These are phyloP conservation scores for Phytophthora cactorum DNA, from an alignment of 352 stramenopile species.

Conservation along the genomic window DNA sequence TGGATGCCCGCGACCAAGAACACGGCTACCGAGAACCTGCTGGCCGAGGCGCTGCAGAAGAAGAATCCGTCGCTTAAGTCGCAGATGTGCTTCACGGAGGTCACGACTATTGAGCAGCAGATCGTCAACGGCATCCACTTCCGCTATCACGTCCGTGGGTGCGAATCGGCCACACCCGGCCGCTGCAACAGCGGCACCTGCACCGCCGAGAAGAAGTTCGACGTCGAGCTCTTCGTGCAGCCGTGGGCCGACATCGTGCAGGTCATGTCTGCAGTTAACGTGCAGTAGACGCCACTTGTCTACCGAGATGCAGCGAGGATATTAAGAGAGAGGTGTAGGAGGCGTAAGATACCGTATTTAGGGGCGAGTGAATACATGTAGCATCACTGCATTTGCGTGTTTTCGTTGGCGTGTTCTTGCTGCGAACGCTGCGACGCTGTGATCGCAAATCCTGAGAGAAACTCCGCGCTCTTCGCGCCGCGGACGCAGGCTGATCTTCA, in stretches of 20 bases:
- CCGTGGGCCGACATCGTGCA: slow-evolving; percentile 51
- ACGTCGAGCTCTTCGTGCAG: slow-evolving; percentile 58
- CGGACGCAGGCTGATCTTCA: not conserved
- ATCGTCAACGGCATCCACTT: slow-evolving; percentile 74
- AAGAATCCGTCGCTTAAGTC: slow-evolving; percentile 20
- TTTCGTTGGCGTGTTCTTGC: not conserved
- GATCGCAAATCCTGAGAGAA: slow-evolving; percentile 30
- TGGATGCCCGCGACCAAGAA: slow-evolving; percentile 50
- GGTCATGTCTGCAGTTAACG: slow-evolving; percentile 42
- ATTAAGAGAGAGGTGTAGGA: not conserved
- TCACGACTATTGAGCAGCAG: slow-evolving; percentile 58
- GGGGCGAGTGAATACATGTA: slow-evolving; percentile 15
- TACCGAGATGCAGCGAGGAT: not conserved
- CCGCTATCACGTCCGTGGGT: slow-evolving; percentile 57
- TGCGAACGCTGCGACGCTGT: slow-evolving; percentile 3
- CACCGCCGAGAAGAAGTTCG: slow-evolving; percentile 33
- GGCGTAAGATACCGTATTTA: slow-evolving; percentile 29
- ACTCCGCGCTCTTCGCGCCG: not conserved
- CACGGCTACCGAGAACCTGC: slow-evolving; percentile 36
- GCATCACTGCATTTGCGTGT: slow-evolving; percentile 9
- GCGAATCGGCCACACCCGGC: slow-evolving; percentile 31
- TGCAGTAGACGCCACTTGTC: slow-evolving; percentile 24
- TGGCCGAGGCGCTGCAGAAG: slow-evolving; percentile 43
- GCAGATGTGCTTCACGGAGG: slow-evolving; percentile 50
- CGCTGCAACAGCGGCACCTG: slow-evolving; percentile 32